Base-by-base conservation (phyloP, 1,284 basidiomycete genomes). In the Cryptococcus amylolentus region DNA sequence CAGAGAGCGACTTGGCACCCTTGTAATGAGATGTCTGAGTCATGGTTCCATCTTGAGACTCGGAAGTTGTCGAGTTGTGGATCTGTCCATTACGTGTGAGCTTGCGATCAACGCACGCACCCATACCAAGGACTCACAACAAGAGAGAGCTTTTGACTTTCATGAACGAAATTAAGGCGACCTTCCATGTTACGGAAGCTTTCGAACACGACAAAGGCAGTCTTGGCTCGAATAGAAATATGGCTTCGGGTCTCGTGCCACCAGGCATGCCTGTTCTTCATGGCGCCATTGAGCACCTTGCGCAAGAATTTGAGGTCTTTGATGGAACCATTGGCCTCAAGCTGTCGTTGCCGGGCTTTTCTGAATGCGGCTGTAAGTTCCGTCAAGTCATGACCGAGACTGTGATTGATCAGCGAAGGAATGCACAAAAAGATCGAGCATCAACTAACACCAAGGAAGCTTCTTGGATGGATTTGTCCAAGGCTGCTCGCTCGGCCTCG, bases 171-270 rank as follows among this genome's bases (percentile, higher is more conserved):
- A 12, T 70, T 63, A 42, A 84, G 70, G 69, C 88, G 88, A 49
- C 91, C 90, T 60, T 84, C 88, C 77, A 91, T 92, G 12, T 89
- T 89, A 63, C 96, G 89, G 58, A 87, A 84, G 23, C 85, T 84
- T 18, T 97, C 84, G 73, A 95, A 86, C 67, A 83, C 84, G 20
- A 85, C 82, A 80, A 98, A 98, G 45, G 87, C 84, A n/a, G 72
- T 67, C 68, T 89, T 90, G 75, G 91, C 92, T 6, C 91, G 86
- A 26, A 91, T 80, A 10, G 91, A 87, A 60, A 93, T 92, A 66
- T 89, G 87, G 9, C 84, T 81, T 51, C 94, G 85, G 80, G 96
- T 94, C 52, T 88, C 84, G 56, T 88, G 83, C 95, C 95, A 98
- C 63, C 84, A 84, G 12, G 79, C 71, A 55, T 87, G 75, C 26